Evolutionary conservation across 2,329 filamentous ascomycete species (phyloP).

Genomic region (Periconia sp.): DNA sequence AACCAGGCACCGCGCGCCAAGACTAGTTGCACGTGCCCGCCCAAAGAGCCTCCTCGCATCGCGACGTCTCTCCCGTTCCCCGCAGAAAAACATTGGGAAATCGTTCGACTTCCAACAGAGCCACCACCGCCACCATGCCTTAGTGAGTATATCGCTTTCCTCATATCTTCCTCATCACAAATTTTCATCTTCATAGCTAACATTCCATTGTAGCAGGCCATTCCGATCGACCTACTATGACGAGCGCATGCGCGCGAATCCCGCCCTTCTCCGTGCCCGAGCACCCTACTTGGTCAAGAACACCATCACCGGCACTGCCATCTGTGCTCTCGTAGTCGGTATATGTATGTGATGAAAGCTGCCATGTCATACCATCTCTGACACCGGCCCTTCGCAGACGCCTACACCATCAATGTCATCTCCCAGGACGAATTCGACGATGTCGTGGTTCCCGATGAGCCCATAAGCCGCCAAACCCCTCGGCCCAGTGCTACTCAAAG

Average conservation of each 20-base stretch:
- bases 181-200: constrained; percentile 12
- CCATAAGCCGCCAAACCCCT: constrained; percentile 50
- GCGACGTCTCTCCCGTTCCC: neutral
- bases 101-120: neutral
- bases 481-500: constrained; percentile 27
- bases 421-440: constrained; percentile 97
- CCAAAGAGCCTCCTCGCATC: constrained; percentile 7
- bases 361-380: neutral
- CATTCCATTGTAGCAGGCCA: constrained; percentile 27
- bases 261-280: constrained; percentile 86
- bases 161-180: neutral
- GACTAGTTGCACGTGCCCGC: neutral
- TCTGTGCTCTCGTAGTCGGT: constrained; percentile 74
- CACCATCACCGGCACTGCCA: constrained; percentile 72
- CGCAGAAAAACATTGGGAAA: neutral
- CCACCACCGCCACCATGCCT: constrained; percentile 28
- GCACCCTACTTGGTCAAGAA: constrained; percentile 93
- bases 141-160: constrained; percentile 28
- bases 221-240: constrained; percentile 88
- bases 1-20: constrained; percentile 1
- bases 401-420: constrained; percentile 77
- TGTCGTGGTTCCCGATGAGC: constrained; percentile 81
- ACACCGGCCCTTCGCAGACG: constrained; percentile 52
- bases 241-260: constrained; percentile 78
- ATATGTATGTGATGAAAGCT: constrained; percentile 65